Evolutionary conservation across 257 asterid genomes (phyloP).

Genomic region (Solanum phureja): DNA sequence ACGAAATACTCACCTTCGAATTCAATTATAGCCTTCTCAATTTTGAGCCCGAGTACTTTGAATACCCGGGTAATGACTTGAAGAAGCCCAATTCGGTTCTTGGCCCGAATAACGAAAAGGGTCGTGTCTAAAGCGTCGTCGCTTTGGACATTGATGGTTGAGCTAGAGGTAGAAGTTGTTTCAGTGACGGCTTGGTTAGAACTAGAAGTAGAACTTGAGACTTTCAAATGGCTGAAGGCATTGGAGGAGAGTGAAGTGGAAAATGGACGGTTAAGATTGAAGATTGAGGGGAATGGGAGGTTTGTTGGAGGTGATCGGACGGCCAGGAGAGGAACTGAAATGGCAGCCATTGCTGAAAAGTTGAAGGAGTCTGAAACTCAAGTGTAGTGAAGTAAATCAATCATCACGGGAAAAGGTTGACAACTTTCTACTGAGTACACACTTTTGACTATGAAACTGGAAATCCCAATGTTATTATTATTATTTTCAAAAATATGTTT

Average conservation of each 20-base stretch:
- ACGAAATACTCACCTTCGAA: constrained; percentile 29
- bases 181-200: constrained; percentile 1
- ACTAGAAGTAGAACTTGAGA: background rate
- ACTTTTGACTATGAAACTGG: background rate
- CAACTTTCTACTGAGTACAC: background rate
- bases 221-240: constrained; percentile 6
- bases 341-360: constrained; percentile 16
- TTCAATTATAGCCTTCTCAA: constrained; percentile 29
- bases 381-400: background rate
- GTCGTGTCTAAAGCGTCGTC: constrained; percentile 26
- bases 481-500: too few species aligned
- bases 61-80: constrained; percentile 35
- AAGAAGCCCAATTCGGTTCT: constrained; percentile 32
- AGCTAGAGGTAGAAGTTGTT: background rate
- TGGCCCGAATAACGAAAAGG: constrained; percentile 21
- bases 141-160: constrained; percentile 11
- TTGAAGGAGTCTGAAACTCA: background rate
- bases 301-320: background rate
- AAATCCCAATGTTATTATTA: background rate
- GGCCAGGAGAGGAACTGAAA: constrained; percentile 14
- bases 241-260: constrained; percentile 6
- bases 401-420: background rate
- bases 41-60: constrained; percentile 24
- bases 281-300: background rate
- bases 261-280: constrained; percentile 1